Base-by-base conservation (phyloP, 768 basidiomycete species). In the Amyloporia xantha region DNA sequence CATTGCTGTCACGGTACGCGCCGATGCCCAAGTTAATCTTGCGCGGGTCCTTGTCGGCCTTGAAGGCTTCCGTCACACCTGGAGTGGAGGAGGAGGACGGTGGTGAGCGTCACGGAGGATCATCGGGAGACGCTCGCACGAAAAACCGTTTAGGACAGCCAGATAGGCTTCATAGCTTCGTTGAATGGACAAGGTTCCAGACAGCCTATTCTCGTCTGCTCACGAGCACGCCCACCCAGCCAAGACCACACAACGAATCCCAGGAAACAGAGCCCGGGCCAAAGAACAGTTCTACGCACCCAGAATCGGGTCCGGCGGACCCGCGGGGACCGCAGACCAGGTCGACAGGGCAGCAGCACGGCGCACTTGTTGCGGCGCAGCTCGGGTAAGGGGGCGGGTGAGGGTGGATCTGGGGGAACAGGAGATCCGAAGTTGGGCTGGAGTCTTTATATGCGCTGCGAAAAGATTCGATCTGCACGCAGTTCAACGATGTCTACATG, bases 1-100 rank as follows among this genome's bases (percentile, higher is more conserved):
- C 96, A 47, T 85, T 75, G 55, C 82, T 90, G 59, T 99, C 93
- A 52, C 96, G 81, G 76, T 93, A 97, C 39, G 91, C 90, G 60
- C 96, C 96, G 56, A 97, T 95, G 62, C 96, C 96, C 50, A 99
- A 77, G 71, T 98, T 99, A 63, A 99, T 95, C 69, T 98, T 98
- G 56, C 84, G 82, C 15, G 88, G 74, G 66, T 88, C 82, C 60
- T 81, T 84, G 79, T 97, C 92, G 38, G 91, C 91, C 73, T 94
- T 96, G 81, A 93, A 99, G 24, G 92, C 91, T 64, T 97, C 95
- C 23, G 89, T 86, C 42, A 99, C 78, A 53, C 90, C 87, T 90
- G 58, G 13, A 20, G 13, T 24, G 20, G 35, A 35, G 48, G 27
- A n/a, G 24, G 25, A 21, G 26, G 3, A 28, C 19, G 12, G 26